Base-by-base conservation (phyloP, 2,329 filamentous ascomycete genomes). In the Aspergillus calidoustus region DNA sequence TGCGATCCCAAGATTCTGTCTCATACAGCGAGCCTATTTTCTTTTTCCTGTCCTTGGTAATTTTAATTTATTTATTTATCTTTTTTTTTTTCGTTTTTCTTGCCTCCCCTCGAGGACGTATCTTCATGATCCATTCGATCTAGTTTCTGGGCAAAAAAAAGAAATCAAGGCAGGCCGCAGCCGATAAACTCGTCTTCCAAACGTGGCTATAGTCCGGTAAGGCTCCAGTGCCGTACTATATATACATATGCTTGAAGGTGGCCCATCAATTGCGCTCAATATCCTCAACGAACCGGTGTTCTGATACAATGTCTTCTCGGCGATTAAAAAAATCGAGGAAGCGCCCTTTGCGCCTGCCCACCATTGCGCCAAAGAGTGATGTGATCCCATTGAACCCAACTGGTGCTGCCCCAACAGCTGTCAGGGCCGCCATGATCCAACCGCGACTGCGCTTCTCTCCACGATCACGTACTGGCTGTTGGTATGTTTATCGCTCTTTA, bases 401-500 rank as follows among this genome's bases (percentile, higher is more conserved):
- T 19, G 59, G 23, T 44, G 54, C 28, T 51, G 28, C 46, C 17
- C 54, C 62, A 5, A 75, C 71, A 60, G 64, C 74, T 56, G 72
- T 74, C 57, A 71, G 72, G 59, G 47, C 68, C 53, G 60, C 76
- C 25, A 72, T 74, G 52, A 72, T 75, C 50, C 74, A 77, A 56
- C 73, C 76, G 43, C 77, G 80, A 53, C 71, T 82, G 25, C 79
- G 83, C 55, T 75, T 85, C 15, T 83, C 83, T 44, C 83, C 84
- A 58, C 79, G 83, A 59, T 85, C 83, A 51, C 75, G 83, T 63
- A 84, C 82, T 38, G 83, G 83, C 60, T 85, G 83, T 68, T 85
- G 83, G 80, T 81, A 73, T 68, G 79, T 74, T 47, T 59, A 46
- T 52, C n/a, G n/a, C n/a, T n/a, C n/a, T 11, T n/a, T 38, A 4